Conservation (phyloP, 306 rosid genomes). For the Sesbania bispinosa region DNA sequence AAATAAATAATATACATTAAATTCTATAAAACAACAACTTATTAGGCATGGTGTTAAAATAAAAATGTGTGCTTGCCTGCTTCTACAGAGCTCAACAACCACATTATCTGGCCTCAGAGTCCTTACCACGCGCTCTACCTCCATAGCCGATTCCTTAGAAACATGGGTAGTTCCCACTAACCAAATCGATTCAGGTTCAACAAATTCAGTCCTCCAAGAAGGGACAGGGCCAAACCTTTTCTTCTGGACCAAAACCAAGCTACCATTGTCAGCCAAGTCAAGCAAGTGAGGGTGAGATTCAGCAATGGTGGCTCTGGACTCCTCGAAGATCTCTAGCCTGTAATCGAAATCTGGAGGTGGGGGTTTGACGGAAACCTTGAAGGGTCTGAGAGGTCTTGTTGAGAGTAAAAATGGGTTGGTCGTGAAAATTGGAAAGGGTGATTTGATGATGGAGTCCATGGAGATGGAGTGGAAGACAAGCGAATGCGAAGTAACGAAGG, state of each 20-base stretch:
- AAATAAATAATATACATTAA: background rate
- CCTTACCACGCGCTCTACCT: slow-evolving; percentile 69
- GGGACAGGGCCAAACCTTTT: slow-evolving; percentile 73
- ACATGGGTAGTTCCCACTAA: slow-evolving; percentile 65
- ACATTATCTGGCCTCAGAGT: slow-evolving; percentile 73
- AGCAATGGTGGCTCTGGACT: slow-evolving; percentile 59
- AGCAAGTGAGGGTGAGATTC: slow-evolving; percentile 65
- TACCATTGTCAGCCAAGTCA: slow-evolving; percentile 72
- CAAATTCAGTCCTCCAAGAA: slow-evolving; percentile 68
- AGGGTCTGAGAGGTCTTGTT: slow-evolving; percentile 34
- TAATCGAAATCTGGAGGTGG: slow-evolving; percentile 71
- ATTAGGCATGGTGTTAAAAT: background rate
- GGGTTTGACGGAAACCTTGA: slow-evolving; percentile 54
- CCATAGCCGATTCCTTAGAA: slow-evolving; percentile 54
- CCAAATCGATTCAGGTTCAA: slow-evolving; percentile 77
- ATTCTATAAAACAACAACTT: background rate
- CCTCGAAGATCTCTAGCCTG: slow-evolving; percentile 47
- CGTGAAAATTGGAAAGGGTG: slow-evolving; percentile 53
- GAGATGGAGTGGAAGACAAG: background rate
- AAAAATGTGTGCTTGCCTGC: slow-evolving; percentile 59
- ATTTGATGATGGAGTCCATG: slow-evolving; percentile 54
- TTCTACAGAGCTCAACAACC: slow-evolving; percentile 84
- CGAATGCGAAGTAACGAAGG: background rate
- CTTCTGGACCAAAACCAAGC: slow-evolving; percentile 72
- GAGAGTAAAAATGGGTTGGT: slow-evolving; percentile 37